These are phyloP conservation scores for Oryza australiensis DNA, from an alignment of 176 grass and related monocot genomes.

Conservation along the genomic window DNA sequence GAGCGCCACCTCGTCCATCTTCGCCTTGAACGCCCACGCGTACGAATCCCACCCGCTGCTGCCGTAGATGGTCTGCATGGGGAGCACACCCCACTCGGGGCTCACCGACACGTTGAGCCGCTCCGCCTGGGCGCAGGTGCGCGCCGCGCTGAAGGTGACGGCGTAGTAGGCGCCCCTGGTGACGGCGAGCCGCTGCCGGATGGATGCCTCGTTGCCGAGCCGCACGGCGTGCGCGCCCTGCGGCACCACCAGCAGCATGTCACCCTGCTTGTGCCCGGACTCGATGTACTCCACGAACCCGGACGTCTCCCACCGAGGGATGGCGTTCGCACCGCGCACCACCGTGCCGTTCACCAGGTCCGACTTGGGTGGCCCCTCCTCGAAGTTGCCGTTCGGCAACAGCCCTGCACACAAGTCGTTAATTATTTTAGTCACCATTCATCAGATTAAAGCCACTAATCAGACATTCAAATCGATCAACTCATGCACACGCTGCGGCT, in stretches of 20 bases:
- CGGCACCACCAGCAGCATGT: conserved; percentile 91
- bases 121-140: conserved; percentile 89
- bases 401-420: conserved; percentile 51
- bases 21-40: conserved; percentile 79
- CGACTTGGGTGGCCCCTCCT: conserved; percentile 55
- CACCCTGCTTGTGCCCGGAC: conserved; percentile 91
- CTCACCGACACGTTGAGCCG: conserved; percentile 77
- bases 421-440: neutral
- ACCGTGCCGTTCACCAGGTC: conserved; percentile 71
- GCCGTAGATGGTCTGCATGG: conserved; percentile 92
- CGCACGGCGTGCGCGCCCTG: conserved; percentile 84
- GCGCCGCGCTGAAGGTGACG: conserved; percentile 87
- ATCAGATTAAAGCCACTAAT: neutral
- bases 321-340: conserved; percentile 48
- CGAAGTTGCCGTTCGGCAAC: conserved; percentile 87
- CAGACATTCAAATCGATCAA: neutral
- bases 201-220: conserved; percentile 83
- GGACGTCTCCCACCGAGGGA: conserved; percentile 65
- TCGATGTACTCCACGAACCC: conserved; percentile 94
- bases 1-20: conserved; percentile 48
- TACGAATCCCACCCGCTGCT: conserved; percentile 95
- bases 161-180: conserved; percentile 63
- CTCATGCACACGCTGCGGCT: neutral
- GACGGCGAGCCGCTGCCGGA: conserved; percentile 66
- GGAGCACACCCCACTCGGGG: conserved; percentile 72